Conservation (phyloP, 2,329 filamentous ascomycete species). For the Fusarium sp. region DNA sequence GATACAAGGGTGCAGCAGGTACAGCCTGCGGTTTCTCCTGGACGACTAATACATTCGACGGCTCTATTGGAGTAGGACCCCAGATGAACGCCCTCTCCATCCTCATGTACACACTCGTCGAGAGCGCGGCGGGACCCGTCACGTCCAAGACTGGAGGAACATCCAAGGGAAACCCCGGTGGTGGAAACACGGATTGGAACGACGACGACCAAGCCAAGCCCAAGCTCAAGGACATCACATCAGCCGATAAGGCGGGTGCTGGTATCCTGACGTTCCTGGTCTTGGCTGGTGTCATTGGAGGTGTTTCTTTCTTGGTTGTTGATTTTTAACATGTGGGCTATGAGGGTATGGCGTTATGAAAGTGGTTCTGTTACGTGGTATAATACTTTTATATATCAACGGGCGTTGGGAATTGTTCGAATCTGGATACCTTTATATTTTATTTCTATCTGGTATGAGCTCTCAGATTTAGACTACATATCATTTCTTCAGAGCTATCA, state of each 20-base stretch:
- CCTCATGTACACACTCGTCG: conserved; percentile 70
- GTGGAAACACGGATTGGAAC: conserved; percentile 54
- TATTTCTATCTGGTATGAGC: background rate
- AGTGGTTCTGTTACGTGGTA: background rate
- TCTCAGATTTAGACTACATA: background rate
- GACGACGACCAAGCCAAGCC: conserved; percentile 44
- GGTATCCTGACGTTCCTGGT: conserved; percentile 67
- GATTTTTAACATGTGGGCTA: conserved; percentile 7
- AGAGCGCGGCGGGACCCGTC: conserved; percentile 58
- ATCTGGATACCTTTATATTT: conserved; percentile 22
- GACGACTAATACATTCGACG: conserved; percentile 69
- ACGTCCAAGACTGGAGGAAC: conserved; percentile 71
- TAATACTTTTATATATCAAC: background rate
- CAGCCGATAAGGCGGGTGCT: conserved; percentile 66
- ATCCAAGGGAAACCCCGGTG: conserved; percentile 63
- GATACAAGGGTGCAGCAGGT: conserved; percentile 65
- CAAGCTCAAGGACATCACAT: conserved; percentile 55
- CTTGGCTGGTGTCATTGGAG: conserved; percentile 61
- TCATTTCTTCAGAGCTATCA: background rate
- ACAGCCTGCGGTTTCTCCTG: conserved; percentile 78
- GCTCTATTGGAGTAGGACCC: conserved; percentile 72
- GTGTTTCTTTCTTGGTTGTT: conserved; percentile 55
- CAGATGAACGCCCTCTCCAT: conserved; percentile 77
- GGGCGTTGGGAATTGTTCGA: conserved; percentile 19
- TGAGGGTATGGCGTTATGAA: conserved; percentile 8